Base-by-base conservation (phyloP, 768 basidiomycete genomes). In the Mycena metata region DNA sequence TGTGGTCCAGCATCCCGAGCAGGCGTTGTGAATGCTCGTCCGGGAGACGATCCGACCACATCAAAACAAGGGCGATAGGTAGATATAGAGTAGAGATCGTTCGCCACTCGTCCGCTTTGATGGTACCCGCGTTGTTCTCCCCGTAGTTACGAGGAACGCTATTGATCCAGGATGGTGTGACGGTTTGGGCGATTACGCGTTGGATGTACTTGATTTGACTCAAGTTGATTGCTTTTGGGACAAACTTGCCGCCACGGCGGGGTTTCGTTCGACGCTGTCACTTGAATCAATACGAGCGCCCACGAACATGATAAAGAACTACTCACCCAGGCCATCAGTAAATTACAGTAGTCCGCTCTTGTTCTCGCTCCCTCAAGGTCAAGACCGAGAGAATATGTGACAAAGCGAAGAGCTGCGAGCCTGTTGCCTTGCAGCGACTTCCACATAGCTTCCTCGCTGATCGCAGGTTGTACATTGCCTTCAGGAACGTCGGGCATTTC, bases 91-190 rank as follows among this genome's bases (percentile, higher is more conserved):
- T n/a, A n/a, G n/a, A n/a, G n/a, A n/a, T n/a, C n/a, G 71, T 69
- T 9, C 74, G 64, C 81, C 82, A 83, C 62, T 83, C 73, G 30
- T 79, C 80, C 0, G 81, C 80, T 51, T 83, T 83, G 42, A 83
- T 67, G 0, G 70, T 76, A 7, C 83, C 79, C 0, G 79, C 79
- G 15, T 51, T 67, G 6, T 36, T 56, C 8, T 76, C 73, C 12
- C 79, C 75, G 59, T 73, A 80, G 41, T 79, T 75, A 5, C 41
- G 10, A 5, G 80, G 80, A 5, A 79, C 75, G 0, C 73, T 69
- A 41, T 72, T 64, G 17, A 79, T 16, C 78, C 78, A 79, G 5
- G 74, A 60, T 5, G 78, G 80, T 3, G 69, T 72, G 10, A 23
- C 41, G 3, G 76, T 75, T 0, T 69, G 35, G 19, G 66, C 52